These are phyloP conservation scores for Cyclotella sp. DNA, from an alignment of 108 stramenopile species.

Conservation along the genomic window DNA sequence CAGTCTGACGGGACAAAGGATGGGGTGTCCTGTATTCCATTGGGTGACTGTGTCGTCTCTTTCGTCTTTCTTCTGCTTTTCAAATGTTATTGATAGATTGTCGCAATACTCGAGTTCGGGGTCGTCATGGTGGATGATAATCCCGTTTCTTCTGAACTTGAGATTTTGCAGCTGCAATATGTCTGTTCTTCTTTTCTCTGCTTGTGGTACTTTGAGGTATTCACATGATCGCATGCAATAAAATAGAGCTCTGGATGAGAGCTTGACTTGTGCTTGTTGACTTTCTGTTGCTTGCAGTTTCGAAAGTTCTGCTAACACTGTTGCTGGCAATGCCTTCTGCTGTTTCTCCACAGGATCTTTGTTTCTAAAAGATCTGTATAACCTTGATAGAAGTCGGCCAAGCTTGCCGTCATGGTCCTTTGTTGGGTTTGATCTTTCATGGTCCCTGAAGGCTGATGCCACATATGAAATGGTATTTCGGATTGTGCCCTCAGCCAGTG, in stretches of 20 bases:
- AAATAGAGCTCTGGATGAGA: no score
- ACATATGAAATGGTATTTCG: neutral
- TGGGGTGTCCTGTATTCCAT: no score
- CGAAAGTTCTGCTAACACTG: neutral
- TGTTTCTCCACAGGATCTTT: neutral
- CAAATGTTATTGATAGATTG: neutral
- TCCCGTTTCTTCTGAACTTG: neutral
- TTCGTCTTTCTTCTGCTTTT: neutral
- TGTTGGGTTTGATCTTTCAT: slow-evolving; percentile 9
- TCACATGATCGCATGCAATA: no score
- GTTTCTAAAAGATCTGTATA: neutral
- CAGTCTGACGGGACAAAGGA: no score
- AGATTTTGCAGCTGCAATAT: neutral
- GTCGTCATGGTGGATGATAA: neutral
- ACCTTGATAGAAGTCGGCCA: slow-evolving; percentile 7
- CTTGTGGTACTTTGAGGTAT: neutral
- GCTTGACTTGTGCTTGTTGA: neutral
- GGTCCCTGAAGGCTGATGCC: slow-evolving; percentile 6
- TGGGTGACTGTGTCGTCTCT: no score
- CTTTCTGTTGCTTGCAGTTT: neutral
- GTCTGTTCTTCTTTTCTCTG: neutral
- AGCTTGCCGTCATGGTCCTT: slow-evolving; percentile 15
- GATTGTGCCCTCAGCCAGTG: no score
- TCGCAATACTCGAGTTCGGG: neutral
- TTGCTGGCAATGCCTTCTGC: neutral